phyloP scores from a whole-genome alignment of 192 early-diverging fungal species.

The Umbelopsis ramanniana region DNA sequence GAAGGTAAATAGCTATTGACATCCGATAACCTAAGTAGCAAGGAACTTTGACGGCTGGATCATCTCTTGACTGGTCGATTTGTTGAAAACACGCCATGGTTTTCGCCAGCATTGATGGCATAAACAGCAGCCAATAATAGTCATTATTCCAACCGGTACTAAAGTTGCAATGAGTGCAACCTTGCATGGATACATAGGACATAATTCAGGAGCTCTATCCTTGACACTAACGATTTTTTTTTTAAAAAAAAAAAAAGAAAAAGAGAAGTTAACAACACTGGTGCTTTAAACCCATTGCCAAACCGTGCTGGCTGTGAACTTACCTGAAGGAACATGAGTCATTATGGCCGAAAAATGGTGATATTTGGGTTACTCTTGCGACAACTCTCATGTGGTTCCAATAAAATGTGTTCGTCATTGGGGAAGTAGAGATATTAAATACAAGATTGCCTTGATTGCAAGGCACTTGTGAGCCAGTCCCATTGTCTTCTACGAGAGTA shows the following conservation, averaged over 20 bases:
- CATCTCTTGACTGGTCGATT: background rate
- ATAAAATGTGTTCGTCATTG: background rate
- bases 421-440: background rate
- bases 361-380: background rate
- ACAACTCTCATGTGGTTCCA: background rate
- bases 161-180: background rate
- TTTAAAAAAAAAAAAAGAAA: background rate
- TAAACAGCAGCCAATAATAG: background rate
- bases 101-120: background rate
- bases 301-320: background rate
- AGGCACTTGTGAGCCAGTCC: background rate
- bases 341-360: background rate
- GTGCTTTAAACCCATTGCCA: too few relatives aligned
- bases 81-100: background rate
- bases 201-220: background rate
- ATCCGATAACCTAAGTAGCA: too few relatives aligned
- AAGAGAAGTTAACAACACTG: background rate
- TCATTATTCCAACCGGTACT: background rate
- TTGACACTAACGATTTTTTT: background rate
- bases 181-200: constrained; percentile 1
- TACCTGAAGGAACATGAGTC: background rate
- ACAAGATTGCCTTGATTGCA: background rate
- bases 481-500: background rate
- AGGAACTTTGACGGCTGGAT: too few relatives aligned
- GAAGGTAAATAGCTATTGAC: too few relatives aligned